phyloP scores from a whole-genome alignment of 306 rosid species.

The Lupinus albus region DNA sequence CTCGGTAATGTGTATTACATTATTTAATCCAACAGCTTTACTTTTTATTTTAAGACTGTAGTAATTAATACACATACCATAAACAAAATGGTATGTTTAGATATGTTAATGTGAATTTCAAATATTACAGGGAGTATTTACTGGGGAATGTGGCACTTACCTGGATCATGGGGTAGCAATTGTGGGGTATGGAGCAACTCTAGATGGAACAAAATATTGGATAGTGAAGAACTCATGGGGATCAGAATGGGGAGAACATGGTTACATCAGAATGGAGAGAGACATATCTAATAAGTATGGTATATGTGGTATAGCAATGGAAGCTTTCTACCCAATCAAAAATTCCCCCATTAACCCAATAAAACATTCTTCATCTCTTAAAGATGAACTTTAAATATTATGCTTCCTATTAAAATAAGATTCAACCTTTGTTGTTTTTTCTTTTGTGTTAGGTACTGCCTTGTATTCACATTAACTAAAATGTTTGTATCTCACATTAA shows the following conservation, averaged over 20 bases:
- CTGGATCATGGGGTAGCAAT: conserved; percentile 85
- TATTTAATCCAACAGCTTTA: too few species aligned
- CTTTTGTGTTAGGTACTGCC: neutral
- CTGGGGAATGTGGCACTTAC: conserved; percentile 66
- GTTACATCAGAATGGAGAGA: conserved; percentile 75
- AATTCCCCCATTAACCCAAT: conserved; percentile 49
- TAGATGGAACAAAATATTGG: conserved; percentile 83
- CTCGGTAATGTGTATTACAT: too few species aligned
- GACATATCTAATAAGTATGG: conserved; percentile 53
- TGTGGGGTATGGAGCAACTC: conserved; percentile 79
- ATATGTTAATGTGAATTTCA: neutral
- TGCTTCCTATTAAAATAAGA: neutral
- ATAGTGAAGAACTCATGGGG: conserved; percentile 90
- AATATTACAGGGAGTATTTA: conserved; percentile 71
- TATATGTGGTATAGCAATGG: conserved; percentile 75
- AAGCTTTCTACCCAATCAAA: conserved; percentile 83
- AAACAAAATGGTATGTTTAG: too few species aligned
- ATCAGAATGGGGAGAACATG: conserved; percentile 83
- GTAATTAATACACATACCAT: too few species aligned
- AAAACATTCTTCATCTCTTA: conserved; percentile 30
- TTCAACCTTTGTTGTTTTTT: conserved; percentile 3
- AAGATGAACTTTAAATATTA: conserved; percentile 68
- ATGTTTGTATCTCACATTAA: conserved; percentile 20
- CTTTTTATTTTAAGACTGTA: too few species aligned
- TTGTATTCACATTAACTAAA: conserved; percentile 27